A percentile compares a stretch with the other conserved stretches of the same genome.
These are phyloP conservation scores for Fonsecaea multimorphosa DNA, from an alignment of 2,329 filamentous ascomycete genomes.

Conservation along the genomic window DNA sequence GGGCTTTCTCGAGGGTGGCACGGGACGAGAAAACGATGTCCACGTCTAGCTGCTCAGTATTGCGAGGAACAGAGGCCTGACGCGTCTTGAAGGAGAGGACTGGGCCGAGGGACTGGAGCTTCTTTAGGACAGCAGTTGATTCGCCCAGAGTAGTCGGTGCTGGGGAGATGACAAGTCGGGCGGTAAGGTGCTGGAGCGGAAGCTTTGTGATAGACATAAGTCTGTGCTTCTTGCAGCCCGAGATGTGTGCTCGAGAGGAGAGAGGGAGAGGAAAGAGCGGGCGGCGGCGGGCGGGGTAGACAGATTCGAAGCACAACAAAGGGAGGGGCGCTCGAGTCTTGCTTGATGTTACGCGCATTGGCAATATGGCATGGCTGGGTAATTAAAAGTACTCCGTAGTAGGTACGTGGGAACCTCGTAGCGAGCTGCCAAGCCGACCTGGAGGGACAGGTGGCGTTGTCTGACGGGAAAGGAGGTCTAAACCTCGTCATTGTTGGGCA, in stretches of 20 bases:
- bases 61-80: neutral
- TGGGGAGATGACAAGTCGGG: slow-evolving; percentile 33
- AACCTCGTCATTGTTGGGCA: no score
- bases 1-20: slow-evolving; percentile 20
- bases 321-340: neutral
- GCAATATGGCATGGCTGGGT: neutral
- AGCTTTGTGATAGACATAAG: slow-evolving; percentile 24
- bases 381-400: no score
- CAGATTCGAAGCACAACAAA: neutral
- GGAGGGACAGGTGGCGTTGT: no score
- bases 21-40: slow-evolving; percentile 31
- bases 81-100: slow-evolving; percentile 24
- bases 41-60: slow-evolving; percentile 23
- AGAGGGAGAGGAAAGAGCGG: slow-evolving; percentile 6
- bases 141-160: slow-evolving; percentile 30
- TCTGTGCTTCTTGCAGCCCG: neutral
- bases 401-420: no score
- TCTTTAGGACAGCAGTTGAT: slow-evolving; percentile 34
- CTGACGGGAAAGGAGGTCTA: no score
- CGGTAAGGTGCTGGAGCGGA: slow-evolving; percentile 22
- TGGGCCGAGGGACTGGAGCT: slow-evolving; percentile 35
- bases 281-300: neutral
- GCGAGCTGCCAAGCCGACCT: no score
- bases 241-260: neutral
- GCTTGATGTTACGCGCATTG: neutral